A percentile compares a stretch with the other conserved stretches of the same genome.
These are phyloP conservation scores for Cadophora sp. DNA, from an alignment of 2,329 filamentous ascomycete genomes.

Conservation along the genomic window DNA sequence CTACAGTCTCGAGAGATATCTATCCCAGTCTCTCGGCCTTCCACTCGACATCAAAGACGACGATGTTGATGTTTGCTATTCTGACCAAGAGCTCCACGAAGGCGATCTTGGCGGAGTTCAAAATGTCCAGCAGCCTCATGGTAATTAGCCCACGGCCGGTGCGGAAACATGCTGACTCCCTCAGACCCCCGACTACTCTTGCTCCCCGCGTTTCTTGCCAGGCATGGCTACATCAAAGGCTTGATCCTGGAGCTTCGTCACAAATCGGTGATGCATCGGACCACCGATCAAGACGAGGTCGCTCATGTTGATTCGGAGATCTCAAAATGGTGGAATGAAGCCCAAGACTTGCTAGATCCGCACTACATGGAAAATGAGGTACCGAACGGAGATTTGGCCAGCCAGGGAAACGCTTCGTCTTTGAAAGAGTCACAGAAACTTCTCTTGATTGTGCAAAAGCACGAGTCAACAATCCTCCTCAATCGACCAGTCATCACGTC, in stretches of 20 bases:
- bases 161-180: constrained; percentile 17
- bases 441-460: constrained; percentile 49
- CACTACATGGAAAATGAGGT: constrained; percentile 27
- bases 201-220: constrained; percentile 47
- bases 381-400: neutral
- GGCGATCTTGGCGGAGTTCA: neutral
- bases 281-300: constrained; percentile 47
- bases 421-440: constrained; percentile 45
- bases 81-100: constrained; percentile 44
- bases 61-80: constrained; percentile 64
- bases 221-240: constrained; percentile 52
- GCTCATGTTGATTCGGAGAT: constrained; percentile 51
- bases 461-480: constrained; percentile 54
- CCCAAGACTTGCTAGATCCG: constrained; percentile 51
- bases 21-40: constrained; percentile 62
- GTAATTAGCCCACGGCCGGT: neutral
- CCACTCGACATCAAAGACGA: constrained; percentile 62
- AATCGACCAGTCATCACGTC: constrained; percentile 52
- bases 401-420: neutral
- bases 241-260: constrained; percentile 55
- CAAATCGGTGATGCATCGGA: constrained; percentile 50
- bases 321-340: constrained; percentile 55
- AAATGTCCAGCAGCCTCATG: neutral
- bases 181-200: constrained; percentile 33
- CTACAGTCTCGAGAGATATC: constrained; percentile 60